Percentiles rank a stretch among this genome's conserved stretches.
Evolutionary conservation across 164 flowering plant genomes (phyloP).

Genomic region (Platanus orientalis): DNA sequence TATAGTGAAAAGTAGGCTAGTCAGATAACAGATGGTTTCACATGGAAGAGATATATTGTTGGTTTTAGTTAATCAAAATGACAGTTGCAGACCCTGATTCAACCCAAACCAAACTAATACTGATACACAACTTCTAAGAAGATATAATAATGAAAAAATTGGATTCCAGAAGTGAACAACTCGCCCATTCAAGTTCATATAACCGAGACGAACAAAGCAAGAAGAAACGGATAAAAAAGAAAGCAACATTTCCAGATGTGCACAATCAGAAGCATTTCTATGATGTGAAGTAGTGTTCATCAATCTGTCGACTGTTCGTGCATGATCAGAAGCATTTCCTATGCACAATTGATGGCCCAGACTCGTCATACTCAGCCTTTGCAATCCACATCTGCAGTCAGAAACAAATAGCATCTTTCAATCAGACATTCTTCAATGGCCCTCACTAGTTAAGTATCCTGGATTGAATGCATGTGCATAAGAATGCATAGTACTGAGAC

Average conservation of each 20-base stretch:
- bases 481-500: background rate
- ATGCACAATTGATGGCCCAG: constrained; percentile 41
- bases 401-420: background rate
- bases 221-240: constrained; percentile 4
- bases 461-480: background rate
- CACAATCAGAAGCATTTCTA: background rate
- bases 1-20: too few relatives aligned
- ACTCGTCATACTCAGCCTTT: constrained; percentile 36
- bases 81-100: background rate
- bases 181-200: constrained; percentile 6
- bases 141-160: constrained; percentile 15
- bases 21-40: background rate
- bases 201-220: constrained; percentile 4
- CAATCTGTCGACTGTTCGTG: background rate
- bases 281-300: background rate
- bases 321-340: constrained; percentile 36
- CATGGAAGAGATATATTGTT: background rate
- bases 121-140: constrained; percentile 12
- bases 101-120: constrained; percentile 6
- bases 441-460: background rate
- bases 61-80: background rate
- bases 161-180: constrained; percentile 1
- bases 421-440: background rate
- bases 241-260: background rate
- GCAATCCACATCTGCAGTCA: constrained; percentile 39